Percentiles rank a stretch among this genome's conserved stretches.
Evolutionary conservation across 2,329 filamentous ascomycete species (phyloP).

Genomic region (Nemania bipapillata): DNA sequence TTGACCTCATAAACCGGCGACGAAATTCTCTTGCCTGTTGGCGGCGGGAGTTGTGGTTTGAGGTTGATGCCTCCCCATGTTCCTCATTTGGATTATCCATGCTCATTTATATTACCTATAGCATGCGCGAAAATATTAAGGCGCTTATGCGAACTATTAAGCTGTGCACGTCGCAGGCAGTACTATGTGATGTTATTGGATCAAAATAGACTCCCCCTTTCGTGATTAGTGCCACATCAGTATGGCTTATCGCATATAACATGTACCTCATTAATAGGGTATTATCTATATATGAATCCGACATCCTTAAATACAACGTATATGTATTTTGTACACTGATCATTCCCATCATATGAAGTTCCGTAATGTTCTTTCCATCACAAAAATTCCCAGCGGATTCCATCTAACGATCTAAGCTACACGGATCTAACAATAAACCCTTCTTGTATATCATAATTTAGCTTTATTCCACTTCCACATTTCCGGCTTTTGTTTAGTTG

Average conservation of each 20-base stretch:
- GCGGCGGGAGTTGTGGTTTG: conserved; percentile 34
- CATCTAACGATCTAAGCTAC: no score
- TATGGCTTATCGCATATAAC: background rate
- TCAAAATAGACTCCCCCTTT: conserved; percentile 42
- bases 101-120: conserved; percentile 3
- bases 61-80: conserved; percentile 26
- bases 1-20: conserved; percentile 42
- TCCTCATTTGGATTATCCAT: conserved; percentile 27
- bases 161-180: background rate
- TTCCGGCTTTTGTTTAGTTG: background rate
- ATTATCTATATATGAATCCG: background rate
- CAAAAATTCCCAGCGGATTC: no score
- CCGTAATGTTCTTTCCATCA: no score
- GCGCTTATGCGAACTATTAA: background rate
- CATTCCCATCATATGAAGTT: no score
- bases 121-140: background rate
- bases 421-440: background rate
- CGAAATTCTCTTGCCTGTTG: conserved; percentile 44
- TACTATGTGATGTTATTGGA: conserved; percentile 19
- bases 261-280: background rate
- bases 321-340: background rate
- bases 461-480: background rate
- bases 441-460: background rate
- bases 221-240: conserved; percentile 27
- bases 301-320: background rate